Evolutionary conservation across 1,284 basidiomycete genomes (phyloP), one percentile per base, ranked within the genome.

Genomic region (Ceratobasidium sp.): DNA sequence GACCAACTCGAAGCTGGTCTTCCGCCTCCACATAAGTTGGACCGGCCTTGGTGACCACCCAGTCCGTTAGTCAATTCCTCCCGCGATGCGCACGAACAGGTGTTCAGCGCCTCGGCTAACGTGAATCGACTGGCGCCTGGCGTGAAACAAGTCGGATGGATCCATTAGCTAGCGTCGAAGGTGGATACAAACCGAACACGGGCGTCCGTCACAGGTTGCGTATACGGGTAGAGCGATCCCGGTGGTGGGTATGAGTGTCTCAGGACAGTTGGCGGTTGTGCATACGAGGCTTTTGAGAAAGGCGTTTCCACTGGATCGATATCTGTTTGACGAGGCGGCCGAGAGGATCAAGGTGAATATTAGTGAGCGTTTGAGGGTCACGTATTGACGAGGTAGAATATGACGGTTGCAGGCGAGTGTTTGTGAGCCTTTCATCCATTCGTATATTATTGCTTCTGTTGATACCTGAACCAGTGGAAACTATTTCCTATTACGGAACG

Each of bases 331-430:
- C 82, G 86, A 87, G 23, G 89, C 92, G 77, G 90, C 96, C 40
- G 87, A 90, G 33, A 90, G 91, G 78, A 93, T 96, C 71, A 86
- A 93, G 78, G 91, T 88, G 2, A 90, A 92, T 77, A 89, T 95
- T 77, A 93, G 94, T 81, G 95, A 96, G 86, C 97, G 96, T 95
- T 87, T 97, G 2, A 97, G 96, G 95, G 91, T 44, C 95, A 96
- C 82, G 93, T 97, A 44, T 87, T 97, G 73, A 97, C 95, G 0
- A 90, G 90, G 81, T 90, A 90, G 80, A 94, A 96, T 81, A 93
- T 97, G 0, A 91, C 94, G 80, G 92, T 91, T 39, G 91, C 93
- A 0, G 89, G 95, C 13, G 89, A 94, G 78, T 91, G 91, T 4
- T 84, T 95, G 91, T 93, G 81, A 85, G 92, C 85, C 1, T 42